Conservation (phyloP, 108 stramenopile genomes). For the Phaeodactylum tricornutum region DNA sequence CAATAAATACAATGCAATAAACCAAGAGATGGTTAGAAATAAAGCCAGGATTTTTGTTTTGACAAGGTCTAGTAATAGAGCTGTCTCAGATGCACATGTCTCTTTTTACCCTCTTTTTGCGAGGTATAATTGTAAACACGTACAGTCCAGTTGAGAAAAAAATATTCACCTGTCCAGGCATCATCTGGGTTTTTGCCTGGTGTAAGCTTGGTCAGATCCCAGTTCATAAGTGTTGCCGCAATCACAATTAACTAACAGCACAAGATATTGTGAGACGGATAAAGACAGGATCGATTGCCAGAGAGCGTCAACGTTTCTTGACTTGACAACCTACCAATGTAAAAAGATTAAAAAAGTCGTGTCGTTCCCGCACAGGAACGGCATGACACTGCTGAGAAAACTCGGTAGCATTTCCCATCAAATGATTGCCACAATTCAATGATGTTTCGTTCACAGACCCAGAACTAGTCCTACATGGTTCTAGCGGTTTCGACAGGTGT, state of each 20-base stretch:
- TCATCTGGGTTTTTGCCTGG: neutral
- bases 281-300: neutral
- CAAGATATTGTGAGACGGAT: neutral
- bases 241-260: constrained; percentile 13
- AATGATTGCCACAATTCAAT: too few species aligned
- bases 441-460: too few species aligned
- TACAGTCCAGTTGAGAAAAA: constrained; percentile 30
- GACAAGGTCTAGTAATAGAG: too few species aligned
- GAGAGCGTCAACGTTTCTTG: neutral
- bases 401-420: too few species aligned
- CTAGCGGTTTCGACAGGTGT: too few species aligned
- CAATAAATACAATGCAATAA: neutral
- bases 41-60: too few species aligned
- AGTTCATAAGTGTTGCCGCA: constrained; percentile 11
- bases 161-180: constrained; percentile 15
- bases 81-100: neutral
- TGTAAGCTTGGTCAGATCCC: constrained; percentile 7
- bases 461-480: too few species aligned
- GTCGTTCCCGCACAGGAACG: too few species aligned
- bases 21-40: neutral
- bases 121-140: neutral
- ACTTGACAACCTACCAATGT: constrained; percentile 29
- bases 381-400: too few species aligned
- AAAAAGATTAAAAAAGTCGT: constrained; percentile 70
- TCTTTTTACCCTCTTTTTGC: neutral